Base-by-base conservation (phyloP, 352 stramenopile genomes). In the Phytophthora pini region DNA sequence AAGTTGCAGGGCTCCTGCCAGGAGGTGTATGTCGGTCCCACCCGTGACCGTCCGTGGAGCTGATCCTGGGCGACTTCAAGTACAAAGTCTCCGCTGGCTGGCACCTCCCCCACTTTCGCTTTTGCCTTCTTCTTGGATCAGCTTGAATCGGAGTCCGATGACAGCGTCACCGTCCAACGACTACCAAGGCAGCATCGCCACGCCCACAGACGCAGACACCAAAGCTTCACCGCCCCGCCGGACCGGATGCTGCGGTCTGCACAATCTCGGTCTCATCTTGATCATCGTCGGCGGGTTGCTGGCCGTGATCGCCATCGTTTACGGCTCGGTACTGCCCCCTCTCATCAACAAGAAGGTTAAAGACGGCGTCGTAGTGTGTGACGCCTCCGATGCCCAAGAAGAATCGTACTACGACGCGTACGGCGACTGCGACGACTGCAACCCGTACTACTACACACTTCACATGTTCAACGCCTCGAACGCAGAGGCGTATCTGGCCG, bases 371-470 rank as follows among this genome's bases (percentile, higher is more conserved):
- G 68, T 80, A n/a, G 68, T 75, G 29, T 88, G 77, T 44, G 58
- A 70, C 22, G n/a, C 48, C 17, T 58, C 65, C 6, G 76, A 71
- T 15, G 62, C 60, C 32, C 39, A 60, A 45, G 74, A 84, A 5
- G 65, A 80, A n/a, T 52, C 58, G 17, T 88, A 79, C 68, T 58
- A 62, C 45, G 79, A 87, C 63, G 41, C 65, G 12, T 85, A 85
- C 72, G 72, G 76, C n/a, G 76, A 88, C 66, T 88, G 79, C 55
- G 61, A 82, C 10, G 74, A 82, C 68, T 86, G 79, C 58, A 72
- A 67, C 47, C 79, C 76, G 32, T 84, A 81, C 74, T 86, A 86
- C 68, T 84, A 76, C 57, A 65, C 63, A 11, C 43, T 84, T 27
- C 49, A 48, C 39, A 61, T 79, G 69, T 82, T 75, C 62, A 80